Evolutionary conservation across 2,329 filamentous ascomycete genomes (phyloP), one percentile per base, ranked within the genome.

Genomic region (Neonectria faginata): DNA sequence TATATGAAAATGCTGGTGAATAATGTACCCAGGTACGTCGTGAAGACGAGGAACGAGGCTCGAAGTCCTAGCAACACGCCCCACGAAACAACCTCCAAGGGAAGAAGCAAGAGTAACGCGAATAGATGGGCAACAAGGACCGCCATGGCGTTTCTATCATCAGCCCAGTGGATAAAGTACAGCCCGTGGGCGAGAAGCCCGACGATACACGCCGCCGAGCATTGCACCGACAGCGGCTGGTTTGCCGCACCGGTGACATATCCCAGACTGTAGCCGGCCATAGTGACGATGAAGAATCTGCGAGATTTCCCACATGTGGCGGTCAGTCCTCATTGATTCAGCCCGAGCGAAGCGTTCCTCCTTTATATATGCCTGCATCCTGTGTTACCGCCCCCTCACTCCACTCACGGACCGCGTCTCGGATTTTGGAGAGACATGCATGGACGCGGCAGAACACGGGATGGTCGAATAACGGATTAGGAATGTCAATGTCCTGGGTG

Each of bases 161-260:
- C 51, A 22, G 31, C 20, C 51, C 51, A 54, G 51, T 54, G 51
- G 20, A 54, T 54, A 31, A 54, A 54, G 18, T 41, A 54, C 16
- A 54, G 31, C 20, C 36, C 18, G 51, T 54, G 51, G 18, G 51
- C 51, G 25, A 54, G 33, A 16, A 54, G 5, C 2, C 51, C 33
- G 20, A 39, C 10, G 12, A 20, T 20, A 5, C 14, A 9, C 4
- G 47, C 47, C 0, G 5, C n/a, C 16, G 20, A 10, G 11, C 47
- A 51, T n/a, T 51, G 47, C 27, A 51, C 47, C 9, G 27, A 12
- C 27, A 33, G 27, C 27, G 27, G 47, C 27, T 51, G 47, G 27
- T 20, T 51, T 16, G 18, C 27, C 27, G 27, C 14, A n/a, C 14
- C 27, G 27, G 27, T n/a, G 9, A 51, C 16, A 14, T 51, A 51